A percentile compares a stretch with the other conserved stretches of the same genome.
These are phyloP conservation scores for Dactylellina leptospora DNA, from an alignment of 2,329 filamentous ascomycete genomes.

Conservation along the genomic window DNA sequence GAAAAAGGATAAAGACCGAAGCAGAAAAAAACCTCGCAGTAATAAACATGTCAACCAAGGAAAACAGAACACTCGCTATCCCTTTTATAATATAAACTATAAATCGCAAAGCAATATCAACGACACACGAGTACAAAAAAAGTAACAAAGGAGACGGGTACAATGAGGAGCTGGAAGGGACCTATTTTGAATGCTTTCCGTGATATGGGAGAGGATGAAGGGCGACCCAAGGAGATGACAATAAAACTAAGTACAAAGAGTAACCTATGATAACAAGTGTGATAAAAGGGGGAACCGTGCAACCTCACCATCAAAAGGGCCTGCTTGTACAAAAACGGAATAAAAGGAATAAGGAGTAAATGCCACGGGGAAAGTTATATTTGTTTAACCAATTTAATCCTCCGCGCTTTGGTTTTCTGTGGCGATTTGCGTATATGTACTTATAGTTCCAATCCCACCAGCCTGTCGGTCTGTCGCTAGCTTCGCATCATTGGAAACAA, in stretches of 20 bases:
- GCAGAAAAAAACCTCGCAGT: conserved; percentile 7
- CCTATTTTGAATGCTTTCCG: conserved; percentile 1
- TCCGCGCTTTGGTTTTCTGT: not conserved
- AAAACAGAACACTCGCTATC: conserved; percentile 39
- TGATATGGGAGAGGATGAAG: not conserved
- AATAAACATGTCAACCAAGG: conserved; percentile 13
- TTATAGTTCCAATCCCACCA: conserved; percentile 17
- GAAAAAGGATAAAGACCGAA: not conserved
- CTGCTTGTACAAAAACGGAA: conserved; percentile 4
- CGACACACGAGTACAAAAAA: conserved; percentile 17
- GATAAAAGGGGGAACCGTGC: conserved; percentile 14
- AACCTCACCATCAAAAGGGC: conserved; percentile 3
- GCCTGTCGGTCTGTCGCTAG: too few relatives aligned
- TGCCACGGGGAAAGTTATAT: too few relatives aligned
- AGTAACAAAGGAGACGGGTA: not conserved
- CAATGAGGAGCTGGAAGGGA: not conserved
- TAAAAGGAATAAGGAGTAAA: too few relatives aligned
- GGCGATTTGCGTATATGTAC: conserved; percentile 12
- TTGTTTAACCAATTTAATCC: conserved; percentile 1
- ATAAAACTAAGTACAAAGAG: not conserved
- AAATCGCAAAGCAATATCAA: too few relatives aligned
- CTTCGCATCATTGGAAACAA: too few relatives aligned
- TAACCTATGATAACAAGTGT: not conserved
- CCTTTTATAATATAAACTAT: conserved; percentile 27
- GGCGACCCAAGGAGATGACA: not conserved